These are phyloP conservation scores for Cryptococcus floricola DNA, from an alignment of 1,284 basidiomycete species.

Conservation along the genomic window DNA sequence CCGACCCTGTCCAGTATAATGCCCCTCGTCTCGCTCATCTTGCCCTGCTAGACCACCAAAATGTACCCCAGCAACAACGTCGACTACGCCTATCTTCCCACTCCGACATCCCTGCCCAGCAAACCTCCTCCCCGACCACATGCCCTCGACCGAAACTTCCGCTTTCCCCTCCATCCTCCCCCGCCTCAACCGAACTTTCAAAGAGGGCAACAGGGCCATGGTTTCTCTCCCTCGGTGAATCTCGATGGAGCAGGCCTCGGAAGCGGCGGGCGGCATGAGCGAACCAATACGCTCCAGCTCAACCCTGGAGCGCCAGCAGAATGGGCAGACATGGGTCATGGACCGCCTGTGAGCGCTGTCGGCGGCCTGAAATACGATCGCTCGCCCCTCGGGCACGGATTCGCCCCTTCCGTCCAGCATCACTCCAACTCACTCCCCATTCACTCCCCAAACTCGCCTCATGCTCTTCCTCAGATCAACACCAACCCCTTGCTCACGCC, in stretches of 20 bases:
- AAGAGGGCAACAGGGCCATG: neutral
- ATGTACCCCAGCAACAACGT: conserved; percentile 1
- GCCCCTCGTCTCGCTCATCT: neutral
- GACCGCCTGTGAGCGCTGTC: neutral
- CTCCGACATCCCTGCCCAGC: neutral
- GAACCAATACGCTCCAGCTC: neutral
- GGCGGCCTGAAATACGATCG: neutral
- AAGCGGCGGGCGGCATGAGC: neutral
- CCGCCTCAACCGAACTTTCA: neutral
- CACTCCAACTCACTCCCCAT: neutral
- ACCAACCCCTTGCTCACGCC: neutral
- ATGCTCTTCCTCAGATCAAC: neutral
- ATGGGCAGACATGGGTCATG: neutral
- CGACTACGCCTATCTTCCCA: neutral
- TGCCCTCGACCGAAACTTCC: conserved; percentile 11
- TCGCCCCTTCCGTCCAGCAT: neutral
- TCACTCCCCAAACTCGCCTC: neutral
- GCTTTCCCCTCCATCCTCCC: conserved; percentile 1
- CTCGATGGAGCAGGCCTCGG: neutral
- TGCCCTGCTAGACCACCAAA: neutral
- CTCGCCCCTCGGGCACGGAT: neutral
- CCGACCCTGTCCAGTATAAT: too few species aligned
- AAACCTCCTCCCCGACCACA: neutral
- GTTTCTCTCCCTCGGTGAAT: neutral
- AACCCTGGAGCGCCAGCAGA: neutral